These are phyloP conservation scores for Xanthoconium purpureum DNA, from an alignment of 768 basidiomycete genomes.

Conservation along the genomic window DNA sequence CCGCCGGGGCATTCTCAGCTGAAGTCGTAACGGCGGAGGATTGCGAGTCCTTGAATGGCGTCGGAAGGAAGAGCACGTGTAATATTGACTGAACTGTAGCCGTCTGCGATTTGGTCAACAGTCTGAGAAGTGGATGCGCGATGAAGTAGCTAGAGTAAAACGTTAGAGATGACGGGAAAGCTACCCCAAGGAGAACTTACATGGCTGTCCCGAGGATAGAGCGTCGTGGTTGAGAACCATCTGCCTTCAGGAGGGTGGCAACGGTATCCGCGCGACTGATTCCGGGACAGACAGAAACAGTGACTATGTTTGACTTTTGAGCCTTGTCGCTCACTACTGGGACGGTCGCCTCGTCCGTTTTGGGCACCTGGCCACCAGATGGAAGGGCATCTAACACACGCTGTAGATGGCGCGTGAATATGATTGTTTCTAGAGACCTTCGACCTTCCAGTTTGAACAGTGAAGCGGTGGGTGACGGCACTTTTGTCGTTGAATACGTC, in stretches of 20 bases:
- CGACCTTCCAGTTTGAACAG: constrained; percentile 59
- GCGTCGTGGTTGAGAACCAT: constrained; percentile 29
- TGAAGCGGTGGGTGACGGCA: constrained; percentile 25
- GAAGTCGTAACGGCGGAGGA: constrained; percentile 9
- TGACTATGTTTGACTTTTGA: constrained; percentile 72
- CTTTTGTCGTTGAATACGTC: constrained; percentile 32
- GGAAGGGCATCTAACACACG: constrained; percentile 81
- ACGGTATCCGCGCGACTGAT: constrained; percentile 70
- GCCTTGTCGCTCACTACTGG: constrained; percentile 39
- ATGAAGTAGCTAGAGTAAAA: constrained; percentile 53
- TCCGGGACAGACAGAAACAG: constrained; percentile 72
- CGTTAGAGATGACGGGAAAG: not conserved
- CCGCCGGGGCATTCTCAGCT: constrained; percentile 38
- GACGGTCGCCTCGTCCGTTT: constrained; percentile 31
- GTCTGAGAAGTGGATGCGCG: constrained; percentile 60
- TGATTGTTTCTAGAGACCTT: constrained; percentile 57
- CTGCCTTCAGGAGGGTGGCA: constrained; percentile 38
- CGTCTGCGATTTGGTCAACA: constrained; percentile 66
- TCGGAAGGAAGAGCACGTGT: constrained; percentile 79
- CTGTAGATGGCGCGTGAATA: constrained; percentile 78
- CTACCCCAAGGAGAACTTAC: constrained; percentile 36
- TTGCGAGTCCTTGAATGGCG: constrained; percentile 61
- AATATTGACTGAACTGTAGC: constrained; percentile 72
- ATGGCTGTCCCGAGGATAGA: constrained; percentile 46
- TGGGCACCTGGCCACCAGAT: constrained; percentile 50